Evolutionary conservation across 768 basidiomycete species (phyloP), one percentile per base, ranked within the genome.

Genomic region (Suillus brevipes): DNA sequence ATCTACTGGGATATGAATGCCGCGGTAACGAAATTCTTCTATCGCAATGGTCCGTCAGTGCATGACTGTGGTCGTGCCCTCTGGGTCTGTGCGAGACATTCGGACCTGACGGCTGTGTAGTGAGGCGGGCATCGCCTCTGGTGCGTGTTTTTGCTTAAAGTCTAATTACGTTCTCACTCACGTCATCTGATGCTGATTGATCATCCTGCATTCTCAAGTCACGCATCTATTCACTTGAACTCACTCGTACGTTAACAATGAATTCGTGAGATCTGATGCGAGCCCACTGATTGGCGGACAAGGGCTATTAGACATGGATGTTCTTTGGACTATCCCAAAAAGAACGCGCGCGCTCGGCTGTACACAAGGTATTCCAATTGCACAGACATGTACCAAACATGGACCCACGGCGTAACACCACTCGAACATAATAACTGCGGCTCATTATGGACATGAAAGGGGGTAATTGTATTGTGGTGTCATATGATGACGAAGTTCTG

Each of bases 141-240:
- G 74, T 68, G 74, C 75, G 64, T 77, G 74, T 64, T 60, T 38
- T 76, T 78, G 75, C 70, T 71, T 78, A 77, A 76, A 76, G 75
- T 71, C 76, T 76, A 77, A 76, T 76, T 76, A 76, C 75, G 75
- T 76, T 67, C 61, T 66, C 61, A 43, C 65, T 77, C 68, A 76
- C 76, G 75, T 77, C 76, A 74, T 67, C 66, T 69, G 74, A 75
- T 75, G 72, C 8, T 43, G 43, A 59, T 40, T 53, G 43, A 63
- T 52, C 65, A 58, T 52, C 28, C 57, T 28, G 38, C 38, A 40
- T 59, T 59, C 18, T 42, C 40, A 13, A 31, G 58, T 31, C 58
- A 59, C 25, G 25, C 25, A 42, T 59, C 25, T 34, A 34, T 55
- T 40, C 40, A 40, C 38, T 55, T 28, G 57, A 38, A 40, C 9